These are phyloP conservation scores for Umbelopsis isabellina DNA, from an alignment of 192 early-diverging fungal genomes.

Conservation along the genomic window DNA sequence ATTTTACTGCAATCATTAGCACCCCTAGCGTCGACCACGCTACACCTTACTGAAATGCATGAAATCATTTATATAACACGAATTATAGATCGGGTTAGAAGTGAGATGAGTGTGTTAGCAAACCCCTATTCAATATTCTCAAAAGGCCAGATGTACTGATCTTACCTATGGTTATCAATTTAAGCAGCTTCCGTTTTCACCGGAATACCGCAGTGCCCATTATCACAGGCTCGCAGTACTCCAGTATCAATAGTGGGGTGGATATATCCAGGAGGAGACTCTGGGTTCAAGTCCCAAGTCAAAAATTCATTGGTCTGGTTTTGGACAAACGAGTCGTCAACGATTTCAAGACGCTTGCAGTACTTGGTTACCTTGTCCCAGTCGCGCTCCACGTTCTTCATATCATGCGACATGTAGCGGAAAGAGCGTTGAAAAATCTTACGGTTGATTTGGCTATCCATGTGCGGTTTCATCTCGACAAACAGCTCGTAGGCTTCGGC, in stretches of 20 bases:
- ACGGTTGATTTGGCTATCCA: conserved; percentile 52
- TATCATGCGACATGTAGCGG: conserved; percentile 60
- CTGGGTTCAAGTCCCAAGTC: conserved; percentile 40
- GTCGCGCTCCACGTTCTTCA: conserved; percentile 64
- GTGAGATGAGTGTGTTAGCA: neutral
- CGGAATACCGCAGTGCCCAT: neutral
- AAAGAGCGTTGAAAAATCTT: conserved; percentile 66
- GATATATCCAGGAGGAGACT: conserved; percentile 33
- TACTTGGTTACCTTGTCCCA: conserved; percentile 70
- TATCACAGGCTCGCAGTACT: conserved; percentile 31
- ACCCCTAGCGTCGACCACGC: conserved; percentile 47
- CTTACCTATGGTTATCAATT: too few species aligned
- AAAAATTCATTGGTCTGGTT: conserved; percentile 68
- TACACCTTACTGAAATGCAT: neutral
- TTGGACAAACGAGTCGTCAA: conserved; percentile 55
- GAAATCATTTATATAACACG: neutral
- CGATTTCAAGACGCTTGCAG: conserved; percentile 59
- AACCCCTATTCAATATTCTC: neutral
- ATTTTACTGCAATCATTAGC: conserved; percentile 21
- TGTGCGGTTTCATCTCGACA: conserved; percentile 63
- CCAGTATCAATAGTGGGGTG: conserved; percentile 42
- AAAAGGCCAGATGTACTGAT: too few species aligned
- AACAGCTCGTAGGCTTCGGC: conserved; percentile 52
- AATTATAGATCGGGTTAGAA: neutral
- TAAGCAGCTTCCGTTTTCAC: neutral